Percentiles rank a stretch among this genome's conserved stretches.
phyloP scores from a whole-genome alignment of 1,139 yeast genomes.

The Taiozyma sp. region DNA sequence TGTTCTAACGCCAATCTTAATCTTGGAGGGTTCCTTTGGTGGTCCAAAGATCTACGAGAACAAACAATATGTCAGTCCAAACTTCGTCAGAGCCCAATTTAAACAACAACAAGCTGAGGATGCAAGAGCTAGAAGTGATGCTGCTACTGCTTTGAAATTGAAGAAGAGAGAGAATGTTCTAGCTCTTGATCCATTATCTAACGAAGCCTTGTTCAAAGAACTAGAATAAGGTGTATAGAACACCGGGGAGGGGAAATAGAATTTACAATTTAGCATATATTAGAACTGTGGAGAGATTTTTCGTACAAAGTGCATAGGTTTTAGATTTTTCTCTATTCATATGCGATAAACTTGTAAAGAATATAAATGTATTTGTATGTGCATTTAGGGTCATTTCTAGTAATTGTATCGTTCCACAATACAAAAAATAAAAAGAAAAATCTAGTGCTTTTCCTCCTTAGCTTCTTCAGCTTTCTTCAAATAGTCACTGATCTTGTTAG shows the following conservation, averaged over 20 bases:
- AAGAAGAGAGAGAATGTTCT: slow-evolving; percentile 73
- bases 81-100: slow-evolving; percentile 86
- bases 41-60: slow-evolving; percentile 98
- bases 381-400: background rate
- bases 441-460: slow-evolving; percentile 18
- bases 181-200: slow-evolving; percentile 80
- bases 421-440: background rate
- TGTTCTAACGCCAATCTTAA: slow-evolving; percentile 87
- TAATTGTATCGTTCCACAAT: background rate
- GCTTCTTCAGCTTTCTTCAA: slow-evolving; percentile 37
- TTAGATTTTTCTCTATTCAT: background rate
- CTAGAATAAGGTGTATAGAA: background rate
- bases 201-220: slow-evolving; percentile 67
- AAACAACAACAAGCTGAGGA: slow-evolving; percentile 77
- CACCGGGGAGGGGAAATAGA: background rate
- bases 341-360: background rate
- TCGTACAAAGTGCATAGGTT: background rate
- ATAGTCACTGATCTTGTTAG: slow-evolving; percentile 28
- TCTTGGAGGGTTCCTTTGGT: slow-evolving; percentile 94
- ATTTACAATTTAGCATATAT: background rate
- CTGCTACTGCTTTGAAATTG: slow-evolving; percentile 71
- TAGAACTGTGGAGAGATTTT: background rate
- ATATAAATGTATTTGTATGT: background rate
- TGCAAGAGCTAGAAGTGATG: slow-evolving; percentile 76
- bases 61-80: slow-evolving; percentile 95